These are phyloP conservation scores for Vigna mungo DNA, from an alignment of 306 rosid species.

Conservation along the genomic window DNA sequence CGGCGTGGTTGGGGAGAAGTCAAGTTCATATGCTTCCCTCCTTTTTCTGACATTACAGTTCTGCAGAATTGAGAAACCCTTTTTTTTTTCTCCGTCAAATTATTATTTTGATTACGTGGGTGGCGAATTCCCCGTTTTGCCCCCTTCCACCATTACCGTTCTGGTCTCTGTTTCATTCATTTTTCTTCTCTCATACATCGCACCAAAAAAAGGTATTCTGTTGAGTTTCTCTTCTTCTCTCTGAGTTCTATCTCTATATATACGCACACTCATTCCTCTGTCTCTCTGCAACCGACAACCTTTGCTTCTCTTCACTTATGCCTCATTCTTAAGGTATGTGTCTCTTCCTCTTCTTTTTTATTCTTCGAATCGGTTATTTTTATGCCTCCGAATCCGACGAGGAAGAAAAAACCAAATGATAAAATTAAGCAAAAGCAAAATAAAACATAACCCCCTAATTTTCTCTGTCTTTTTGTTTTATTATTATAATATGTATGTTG, in stretches of 20 bases:
- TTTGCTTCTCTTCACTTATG: slow-evolving; percentile 43
- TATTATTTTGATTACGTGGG: background rate
- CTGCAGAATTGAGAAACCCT: slow-evolving; percentile 40
- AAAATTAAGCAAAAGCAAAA: background rate
- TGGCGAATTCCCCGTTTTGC: slow-evolving; percentile 46
- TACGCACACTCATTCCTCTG: slow-evolving; percentile 21
- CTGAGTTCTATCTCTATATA: slow-evolving; percentile 21
- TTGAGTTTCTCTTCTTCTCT: slow-evolving; percentile 28
- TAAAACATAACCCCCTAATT: slow-evolving; percentile 3
- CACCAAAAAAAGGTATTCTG: slow-evolving; percentile 33
- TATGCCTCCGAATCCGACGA: slow-evolving; percentile 31
- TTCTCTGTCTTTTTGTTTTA: slow-evolving; percentile 1
- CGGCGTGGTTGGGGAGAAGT: slow-evolving; percentile 51
- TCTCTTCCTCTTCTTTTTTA: background rate
- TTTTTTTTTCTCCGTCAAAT: background rate
- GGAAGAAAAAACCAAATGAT: background rate
- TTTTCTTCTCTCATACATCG: slow-evolving; percentile 37
- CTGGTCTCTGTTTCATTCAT: slow-evolving; percentile 56
- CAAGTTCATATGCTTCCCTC: slow-evolving; percentile 45
- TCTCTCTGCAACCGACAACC: slow-evolving; percentile 45
- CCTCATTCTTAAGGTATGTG: slow-evolving; percentile 60
- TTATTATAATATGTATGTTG: background rate
- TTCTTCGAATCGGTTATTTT: background rate
- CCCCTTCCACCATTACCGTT: slow-evolving; percentile 26
- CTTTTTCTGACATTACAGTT: slow-evolving; percentile 53